Evolutionary conservation across 345 rosid species (phyloP).

Genomic region (Euphorbia tirucalli): DNA sequence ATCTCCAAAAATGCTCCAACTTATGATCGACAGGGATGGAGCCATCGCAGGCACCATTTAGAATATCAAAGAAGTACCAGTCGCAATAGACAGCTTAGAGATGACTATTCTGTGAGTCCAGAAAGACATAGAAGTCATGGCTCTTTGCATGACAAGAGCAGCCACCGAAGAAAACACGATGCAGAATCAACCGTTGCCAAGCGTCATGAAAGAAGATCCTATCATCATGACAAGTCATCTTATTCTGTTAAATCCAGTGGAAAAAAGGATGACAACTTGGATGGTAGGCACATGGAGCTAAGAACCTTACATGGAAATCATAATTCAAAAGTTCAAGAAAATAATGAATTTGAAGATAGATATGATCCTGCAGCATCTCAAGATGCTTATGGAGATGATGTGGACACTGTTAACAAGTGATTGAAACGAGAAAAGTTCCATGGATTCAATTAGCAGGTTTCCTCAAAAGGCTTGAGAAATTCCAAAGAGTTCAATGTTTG

Average conservation of each 20-base stretch:
- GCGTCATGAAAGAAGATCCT: conserved; percentile 37
- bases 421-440: conserved; percentile 16
- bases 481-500: background rate
- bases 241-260: conserved; percentile 13
- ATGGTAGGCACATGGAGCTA: conserved; percentile 24
- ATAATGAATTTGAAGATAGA: conserved; percentile 66
- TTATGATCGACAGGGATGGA: conserved; percentile 24
- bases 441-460: conserved; percentile 18
- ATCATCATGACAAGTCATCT: conserved; percentile 29
- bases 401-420: conserved; percentile 6
- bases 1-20: conserved; percentile 28
- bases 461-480: conserved; percentile 11
- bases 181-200: conserved; percentile 30
- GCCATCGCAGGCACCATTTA: conserved; percentile 22
- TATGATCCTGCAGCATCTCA: conserved; percentile 62
- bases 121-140: conserved; percentile 20
- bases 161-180: conserved; percentile 36
- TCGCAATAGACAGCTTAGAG: conserved; percentile 18
- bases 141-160: conserved; percentile 33
- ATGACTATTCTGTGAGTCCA: conserved; percentile 12
- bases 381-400: conserved; percentile 33
- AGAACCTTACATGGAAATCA: conserved; percentile 25
- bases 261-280: conserved; percentile 21
- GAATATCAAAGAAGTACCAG: conserved; percentile 19
- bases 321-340: conserved; percentile 22